These are phyloP conservation scores for Phytophthora palmivora DNA, from an alignment of 352 stramenopile genomes.

Conservation along the genomic window DNA sequence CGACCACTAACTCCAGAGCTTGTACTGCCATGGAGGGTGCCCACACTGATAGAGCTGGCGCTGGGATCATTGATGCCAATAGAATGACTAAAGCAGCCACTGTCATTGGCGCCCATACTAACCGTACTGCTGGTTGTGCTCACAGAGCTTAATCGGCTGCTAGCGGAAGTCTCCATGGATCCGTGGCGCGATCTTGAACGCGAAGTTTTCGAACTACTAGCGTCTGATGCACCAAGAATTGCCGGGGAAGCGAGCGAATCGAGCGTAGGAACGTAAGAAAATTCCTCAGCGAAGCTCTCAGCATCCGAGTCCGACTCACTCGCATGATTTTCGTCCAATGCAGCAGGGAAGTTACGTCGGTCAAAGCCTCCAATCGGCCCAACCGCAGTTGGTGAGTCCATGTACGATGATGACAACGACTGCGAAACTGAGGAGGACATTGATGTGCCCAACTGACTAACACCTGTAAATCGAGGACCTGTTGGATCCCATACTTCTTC, in stretches of 20 bases:
- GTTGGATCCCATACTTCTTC: conserved; percentile 81
- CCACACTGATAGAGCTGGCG: conserved; percentile 26
- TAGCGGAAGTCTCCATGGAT: conserved; percentile 39
- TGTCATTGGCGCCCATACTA: conserved; percentile 43
- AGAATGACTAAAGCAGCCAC: conserved; percentile 24
- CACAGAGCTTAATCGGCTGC: conserved; percentile 27
- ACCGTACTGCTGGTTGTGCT: conserved; percentile 38
- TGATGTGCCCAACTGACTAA: conserved; percentile 58
- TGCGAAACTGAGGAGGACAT: conserved; percentile 52
- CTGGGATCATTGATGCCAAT: conserved; percentile 21
- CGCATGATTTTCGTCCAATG: conserved; percentile 57
- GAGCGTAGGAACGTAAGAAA: conserved; percentile 50
- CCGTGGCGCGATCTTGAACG: conserved; percentile 32
- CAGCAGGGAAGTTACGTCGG: conserved; percentile 37
- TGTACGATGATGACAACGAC: conserved; percentile 52
- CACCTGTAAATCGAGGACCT: conserved; percentile 61
- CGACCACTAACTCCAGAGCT: conserved; percentile 21
- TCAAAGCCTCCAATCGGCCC: conserved; percentile 40
- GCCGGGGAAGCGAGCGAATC: conserved; percentile 43
- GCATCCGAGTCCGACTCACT: conserved; percentile 51
- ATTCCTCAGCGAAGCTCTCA: conserved; percentile 55
- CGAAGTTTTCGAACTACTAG: conserved; percentile 25
- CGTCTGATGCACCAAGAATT: conserved; percentile 34
- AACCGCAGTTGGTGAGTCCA: conserved; percentile 51
- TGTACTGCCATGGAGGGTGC: conserved; percentile 34